These are phyloP conservation scores for Orbilia blumenaviensis DNA, from an alignment of 2,329 filamentous ascomycete species.

Conservation along the genomic window DNA sequence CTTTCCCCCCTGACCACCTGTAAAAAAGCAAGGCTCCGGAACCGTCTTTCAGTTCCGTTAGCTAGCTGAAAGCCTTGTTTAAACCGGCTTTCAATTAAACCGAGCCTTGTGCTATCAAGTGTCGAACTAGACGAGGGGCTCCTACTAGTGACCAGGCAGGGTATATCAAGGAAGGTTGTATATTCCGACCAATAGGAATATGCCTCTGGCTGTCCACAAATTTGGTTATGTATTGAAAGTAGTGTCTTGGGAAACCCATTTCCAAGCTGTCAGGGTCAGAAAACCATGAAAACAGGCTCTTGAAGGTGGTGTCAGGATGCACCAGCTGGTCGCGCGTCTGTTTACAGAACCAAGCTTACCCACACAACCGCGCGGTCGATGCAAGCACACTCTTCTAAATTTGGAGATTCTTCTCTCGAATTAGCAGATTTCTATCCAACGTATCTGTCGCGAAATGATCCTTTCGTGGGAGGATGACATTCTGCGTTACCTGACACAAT, in stretches of 20 bases:
- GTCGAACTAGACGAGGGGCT: constrained; percentile 17
- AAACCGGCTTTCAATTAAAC: not conserved
- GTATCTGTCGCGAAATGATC: not conserved
- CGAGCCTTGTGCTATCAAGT: not conserved
- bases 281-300: not conserved
- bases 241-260: not conserved
- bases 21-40: not conserved
- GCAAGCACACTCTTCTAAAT: not conserved
- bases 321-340: not conserved
- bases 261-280: not conserved
- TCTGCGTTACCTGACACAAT: constrained; percentile 8
- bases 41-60: constrained; percentile 1
- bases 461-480: not conserved
- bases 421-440: constrained; percentile 1
- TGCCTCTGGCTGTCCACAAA: no score
- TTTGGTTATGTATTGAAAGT: no score
- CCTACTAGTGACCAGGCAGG: not conserved
- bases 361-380: constrained; percentile 9
- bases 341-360: not conserved
- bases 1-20: not conserved
- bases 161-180: not conserved
- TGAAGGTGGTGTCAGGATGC: not conserved
- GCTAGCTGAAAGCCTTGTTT: not conserved
- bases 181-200: not conserved
- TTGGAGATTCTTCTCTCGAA: not conserved